These are phyloP conservation scores for Suillus lakei DNA, from an alignment of 768 basidiomycete genomes.

Conservation along the genomic window DNA sequence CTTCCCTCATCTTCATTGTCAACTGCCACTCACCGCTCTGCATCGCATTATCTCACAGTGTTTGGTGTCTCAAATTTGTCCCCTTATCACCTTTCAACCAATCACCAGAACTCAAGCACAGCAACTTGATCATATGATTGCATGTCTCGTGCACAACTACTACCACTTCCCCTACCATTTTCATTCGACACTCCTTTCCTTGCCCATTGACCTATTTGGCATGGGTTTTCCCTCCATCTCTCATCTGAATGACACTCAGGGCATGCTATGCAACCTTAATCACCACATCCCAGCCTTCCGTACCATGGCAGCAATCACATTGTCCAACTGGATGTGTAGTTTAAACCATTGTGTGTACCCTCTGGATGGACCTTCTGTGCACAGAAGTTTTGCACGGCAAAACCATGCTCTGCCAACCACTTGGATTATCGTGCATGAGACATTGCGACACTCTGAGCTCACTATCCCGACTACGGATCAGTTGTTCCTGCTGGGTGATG, in stretches of 20 bases:
- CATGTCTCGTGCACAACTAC: too few species aligned
- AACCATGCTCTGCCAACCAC: background rate
- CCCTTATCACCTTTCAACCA: too few species aligned
- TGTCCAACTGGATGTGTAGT: conserved; percentile 19
- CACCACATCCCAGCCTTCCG: conserved; percentile 25
- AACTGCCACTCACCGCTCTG: too few species aligned
- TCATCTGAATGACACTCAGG: conserved; percentile 23
- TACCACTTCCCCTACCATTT: background rate
- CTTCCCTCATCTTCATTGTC: too few species aligned
- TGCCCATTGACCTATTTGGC: background rate
- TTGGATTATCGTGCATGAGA: background rate
- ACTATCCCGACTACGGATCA: background rate
- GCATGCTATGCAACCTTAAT: conserved; percentile 28
- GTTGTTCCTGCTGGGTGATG: background rate
- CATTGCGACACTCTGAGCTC: background rate
- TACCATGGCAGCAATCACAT: conserved; percentile 15
- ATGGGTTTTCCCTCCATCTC: background rate
- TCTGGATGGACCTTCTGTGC: background rate
- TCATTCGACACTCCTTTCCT: background rate
- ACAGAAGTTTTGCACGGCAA: background rate
- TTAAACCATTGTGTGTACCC: background rate
- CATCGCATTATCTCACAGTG: too few species aligned
- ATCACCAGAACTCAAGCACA: too few species aligned
- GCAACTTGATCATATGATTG: too few species aligned
- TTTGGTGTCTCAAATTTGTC: too few species aligned